phyloP scores from a whole-genome alignment of 805 yeast genomes.

The Ogataea henricii region DNA sequence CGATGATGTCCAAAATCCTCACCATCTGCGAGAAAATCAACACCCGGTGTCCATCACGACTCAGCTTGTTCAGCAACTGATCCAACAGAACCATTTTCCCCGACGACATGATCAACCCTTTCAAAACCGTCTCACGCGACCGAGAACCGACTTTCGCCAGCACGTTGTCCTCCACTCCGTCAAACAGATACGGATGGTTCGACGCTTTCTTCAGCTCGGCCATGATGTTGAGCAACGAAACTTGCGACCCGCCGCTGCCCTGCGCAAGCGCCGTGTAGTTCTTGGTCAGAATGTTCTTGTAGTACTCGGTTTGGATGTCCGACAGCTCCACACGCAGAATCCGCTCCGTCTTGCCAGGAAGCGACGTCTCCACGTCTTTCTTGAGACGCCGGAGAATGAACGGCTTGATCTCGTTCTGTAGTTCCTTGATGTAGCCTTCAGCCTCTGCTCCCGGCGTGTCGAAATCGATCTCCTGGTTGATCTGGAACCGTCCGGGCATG shows the following conservation, averaged over 20 bases:
- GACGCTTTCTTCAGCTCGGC: conserved; percentile 95
- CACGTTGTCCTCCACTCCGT: conserved; percentile 86
- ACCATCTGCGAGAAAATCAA: conserved; percentile 97
- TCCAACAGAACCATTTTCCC: conserved; percentile 98
- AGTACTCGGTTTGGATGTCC: conserved; percentile 92
- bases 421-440: conserved; percentile 81
- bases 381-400: conserved; percentile 90
- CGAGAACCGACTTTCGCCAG: conserved; percentile 58
- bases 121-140: conserved; percentile 75
- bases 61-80: conserved; percentile 78
- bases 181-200: conserved; percentile 94
- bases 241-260: conserved; percentile 76
- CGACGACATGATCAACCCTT: conserved; percentile 95
- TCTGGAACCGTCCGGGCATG: conserved; percentile 91
- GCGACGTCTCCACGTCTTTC: conserved; percentile 95
- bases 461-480: conserved; percentile 94
- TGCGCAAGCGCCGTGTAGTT: conserved; percentile 90
- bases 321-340: conserved; percentile 93
- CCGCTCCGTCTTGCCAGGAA: conserved; percentile 95
- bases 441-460: conserved; percentile 86
- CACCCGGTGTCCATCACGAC: conserved; percentile 94
- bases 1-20: conserved; percentile 89
- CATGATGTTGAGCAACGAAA: conserved; percentile 88
- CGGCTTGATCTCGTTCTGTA: conserved; percentile 86
- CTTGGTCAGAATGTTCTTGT: conserved; percentile 88